phyloP scores from a whole-genome alignment of 306 rosid genomes.

The Quercus bicolor region DNA sequence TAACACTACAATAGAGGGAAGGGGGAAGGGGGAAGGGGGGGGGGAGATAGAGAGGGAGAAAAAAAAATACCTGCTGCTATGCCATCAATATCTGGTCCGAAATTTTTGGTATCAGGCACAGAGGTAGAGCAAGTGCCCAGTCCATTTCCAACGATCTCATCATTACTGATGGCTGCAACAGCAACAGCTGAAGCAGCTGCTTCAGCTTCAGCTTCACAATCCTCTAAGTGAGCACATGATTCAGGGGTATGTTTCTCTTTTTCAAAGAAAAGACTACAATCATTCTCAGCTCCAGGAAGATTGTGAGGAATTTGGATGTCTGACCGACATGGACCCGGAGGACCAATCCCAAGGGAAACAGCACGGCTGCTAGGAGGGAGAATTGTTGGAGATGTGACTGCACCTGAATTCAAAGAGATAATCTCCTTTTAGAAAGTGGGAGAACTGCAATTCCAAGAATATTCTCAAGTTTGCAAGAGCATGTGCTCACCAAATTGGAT shows the following conservation, averaged over 20 bases:
- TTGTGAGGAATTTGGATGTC: conserved; percentile 61
- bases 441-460: conserved; percentile 15
- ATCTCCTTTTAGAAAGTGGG: conserved; percentile 6
- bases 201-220: conserved; percentile 82
- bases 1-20: conserved; percentile 5
- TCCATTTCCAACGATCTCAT: conserved; percentile 69
- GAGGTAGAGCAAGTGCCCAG: conserved; percentile 56
- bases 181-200: conserved; percentile 99
- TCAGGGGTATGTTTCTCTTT: conserved; percentile 62
- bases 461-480: conserved; percentile 2
- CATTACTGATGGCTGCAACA: conserved; percentile 88
- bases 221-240: conserved; percentile 62
- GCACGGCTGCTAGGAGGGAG: conserved; percentile 58
- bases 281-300: conserved; percentile 61
- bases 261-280: conserved; percentile 62
- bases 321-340: conserved; percentile 51
- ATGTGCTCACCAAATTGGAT: conserved; percentile 89
- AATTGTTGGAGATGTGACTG: conserved; percentile 91
- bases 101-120: conserved; percentile 55
- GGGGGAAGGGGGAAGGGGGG: neutral
- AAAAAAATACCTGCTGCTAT: conserved; percentile 48
- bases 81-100: conserved; percentile 56
- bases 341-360: conserved; percentile 70
- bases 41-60: no score
- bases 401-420: conserved; percentile 52